These are phyloP conservation scores for Madurella fahalii DNA, from an alignment of 2,329 filamentous ascomycete genomes.

Conservation along the genomic window DNA sequence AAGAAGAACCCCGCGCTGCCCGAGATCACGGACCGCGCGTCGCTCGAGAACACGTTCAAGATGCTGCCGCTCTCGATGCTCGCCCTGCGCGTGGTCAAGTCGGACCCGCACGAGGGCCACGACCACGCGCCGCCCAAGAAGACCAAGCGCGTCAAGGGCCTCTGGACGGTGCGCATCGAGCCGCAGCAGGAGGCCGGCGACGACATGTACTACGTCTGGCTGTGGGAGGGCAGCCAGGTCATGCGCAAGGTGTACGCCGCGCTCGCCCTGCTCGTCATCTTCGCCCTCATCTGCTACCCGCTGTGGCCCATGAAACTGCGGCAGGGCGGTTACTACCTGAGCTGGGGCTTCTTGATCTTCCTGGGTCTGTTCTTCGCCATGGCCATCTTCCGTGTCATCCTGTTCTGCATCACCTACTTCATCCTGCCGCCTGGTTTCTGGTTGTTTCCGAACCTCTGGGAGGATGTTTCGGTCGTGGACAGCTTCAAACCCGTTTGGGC, in stretches of 20 bases:
- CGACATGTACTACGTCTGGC: conserved; percentile 92
- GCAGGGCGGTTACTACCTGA: conserved; percentile 94
- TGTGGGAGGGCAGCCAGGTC: conserved; percentile 91
- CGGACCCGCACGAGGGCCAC: conserved; percentile 73
- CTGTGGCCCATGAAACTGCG: conserved; percentile 90
- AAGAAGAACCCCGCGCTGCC: conserved; percentile 88
- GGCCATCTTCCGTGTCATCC: conserved; percentile 92
- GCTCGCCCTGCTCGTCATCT: conserved; percentile 76
- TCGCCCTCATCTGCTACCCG: conserved; percentile 89
- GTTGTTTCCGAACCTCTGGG: conserved; percentile 96
- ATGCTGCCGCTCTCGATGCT: conserved; percentile 91
- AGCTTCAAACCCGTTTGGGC: conserved; percentile 95
- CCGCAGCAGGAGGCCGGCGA: conserved; percentile 87
- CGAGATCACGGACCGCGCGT: conserved; percentile 79
- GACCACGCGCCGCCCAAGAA: conserved; percentile 58
- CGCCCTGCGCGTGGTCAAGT: conserved; percentile 81
- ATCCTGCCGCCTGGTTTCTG: conserved; percentile 81
- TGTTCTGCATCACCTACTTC: conserved; percentile 93
- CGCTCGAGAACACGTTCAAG: conserved; percentile 92
- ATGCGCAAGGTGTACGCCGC: conserved; percentile 89
- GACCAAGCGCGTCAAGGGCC: conserved; percentile 87
- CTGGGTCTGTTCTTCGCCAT: conserved; percentile 94
- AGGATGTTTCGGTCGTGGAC: conserved; percentile 97
- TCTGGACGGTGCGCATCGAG: conserved; percentile 94
- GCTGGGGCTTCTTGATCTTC: conserved; percentile 85